Evolutionary conservation across 768 basidiomycete genomes (phyloP).

Genomic region (Cubamyces sp.): DNA sequence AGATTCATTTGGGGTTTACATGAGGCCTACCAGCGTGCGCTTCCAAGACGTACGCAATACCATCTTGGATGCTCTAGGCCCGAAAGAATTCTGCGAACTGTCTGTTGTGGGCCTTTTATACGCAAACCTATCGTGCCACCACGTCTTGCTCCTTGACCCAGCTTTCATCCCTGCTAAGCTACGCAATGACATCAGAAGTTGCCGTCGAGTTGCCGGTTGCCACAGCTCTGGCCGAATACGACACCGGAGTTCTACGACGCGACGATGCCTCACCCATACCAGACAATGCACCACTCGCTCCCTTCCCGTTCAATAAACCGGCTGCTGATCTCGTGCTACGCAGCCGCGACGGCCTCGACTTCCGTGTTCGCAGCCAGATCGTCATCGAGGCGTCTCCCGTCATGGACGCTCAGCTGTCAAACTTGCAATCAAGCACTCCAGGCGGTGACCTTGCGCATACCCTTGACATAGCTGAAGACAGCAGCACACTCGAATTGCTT

Average conservation of each 20-base stretch:
- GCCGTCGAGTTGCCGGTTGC: no score
- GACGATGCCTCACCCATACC: neutral
- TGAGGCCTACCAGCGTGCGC: no score
- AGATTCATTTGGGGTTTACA: no score
- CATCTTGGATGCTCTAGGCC: no score
- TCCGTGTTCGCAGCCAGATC: conserved; percentile 6
- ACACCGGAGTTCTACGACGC: neutral
- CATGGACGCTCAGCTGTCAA: neutral
- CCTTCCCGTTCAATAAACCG: conserved; percentile 8
- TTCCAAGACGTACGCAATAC: no score
- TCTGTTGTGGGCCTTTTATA: no score
- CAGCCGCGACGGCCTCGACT: neutral
- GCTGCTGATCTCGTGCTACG: conserved; percentile 2
- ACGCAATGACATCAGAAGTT: no score
- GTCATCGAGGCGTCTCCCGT: conserved; percentile 6
- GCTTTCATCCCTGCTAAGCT: no score
- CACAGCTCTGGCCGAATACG: no score
- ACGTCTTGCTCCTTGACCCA: no score
- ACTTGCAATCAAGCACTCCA: neutral
- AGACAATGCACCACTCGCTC: neutral
- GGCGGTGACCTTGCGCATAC: neutral
- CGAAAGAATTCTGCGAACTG: no score
- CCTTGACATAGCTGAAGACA: neutral
- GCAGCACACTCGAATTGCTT: conserved; percentile 11
- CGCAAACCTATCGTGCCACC: no score